phyloP scores from a whole-genome alignment of 768 basidiomycete genomes.

The Mycena pura region DNA sequence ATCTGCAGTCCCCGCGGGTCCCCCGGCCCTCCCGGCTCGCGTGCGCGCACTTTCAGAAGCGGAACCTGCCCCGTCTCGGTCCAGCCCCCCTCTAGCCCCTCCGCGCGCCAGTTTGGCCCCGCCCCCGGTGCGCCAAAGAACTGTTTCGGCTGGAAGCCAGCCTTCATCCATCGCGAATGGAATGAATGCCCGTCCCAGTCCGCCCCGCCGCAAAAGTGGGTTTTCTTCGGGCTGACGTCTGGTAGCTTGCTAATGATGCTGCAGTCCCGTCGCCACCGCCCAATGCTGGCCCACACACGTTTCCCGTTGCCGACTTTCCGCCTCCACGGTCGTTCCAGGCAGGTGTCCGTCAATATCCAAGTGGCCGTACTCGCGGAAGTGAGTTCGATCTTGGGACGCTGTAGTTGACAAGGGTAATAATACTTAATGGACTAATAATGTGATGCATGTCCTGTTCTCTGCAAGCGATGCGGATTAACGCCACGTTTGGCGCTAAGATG shows the following conservation, averaged over 20 bases:
- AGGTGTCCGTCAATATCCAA: conserved; percentile 61
- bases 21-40: conserved; percentile 43
- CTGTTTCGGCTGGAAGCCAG: conserved; percentile 30
- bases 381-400: conserved; percentile 63
- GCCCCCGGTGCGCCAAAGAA: conserved; percentile 28
- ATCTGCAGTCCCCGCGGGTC: conserved; percentile 20
- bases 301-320: conserved; percentile 81
- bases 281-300: conserved; percentile 70
- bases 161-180: conserved; percentile 16
- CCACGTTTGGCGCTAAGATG: no score
- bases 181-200: conserved; percentile 31
- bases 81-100: conserved; percentile 39
- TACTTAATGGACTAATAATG: no score
- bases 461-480: no score
- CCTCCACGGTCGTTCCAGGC: conserved; percentile 70
- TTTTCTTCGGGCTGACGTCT: conserved; percentile 13
- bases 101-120: conserved; percentile 37
- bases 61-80: conserved; percentile 41
- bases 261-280: conserved; percentile 62
- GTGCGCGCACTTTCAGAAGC: conserved; percentile 53
- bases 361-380: conserved; percentile 73
- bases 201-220: conserved; percentile 60
- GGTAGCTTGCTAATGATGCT: conserved; percentile 6
- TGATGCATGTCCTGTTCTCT: no score
- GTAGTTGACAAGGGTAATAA: no score